Conservation (phyloP, 1,284 basidiomycete species). For the Ustilago crameri region DNA sequence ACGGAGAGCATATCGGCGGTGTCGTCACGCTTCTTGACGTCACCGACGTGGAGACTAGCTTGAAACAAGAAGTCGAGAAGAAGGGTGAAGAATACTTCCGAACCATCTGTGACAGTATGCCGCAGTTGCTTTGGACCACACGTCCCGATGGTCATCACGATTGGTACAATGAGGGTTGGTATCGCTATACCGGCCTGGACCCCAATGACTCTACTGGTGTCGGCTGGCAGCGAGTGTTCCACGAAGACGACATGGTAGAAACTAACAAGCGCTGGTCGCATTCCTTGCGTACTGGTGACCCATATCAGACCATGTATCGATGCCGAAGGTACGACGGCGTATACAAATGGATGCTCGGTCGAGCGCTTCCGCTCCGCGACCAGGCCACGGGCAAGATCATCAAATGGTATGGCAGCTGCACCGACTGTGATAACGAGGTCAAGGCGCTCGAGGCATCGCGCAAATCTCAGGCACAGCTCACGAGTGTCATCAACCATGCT, state of each 20-base stretch:
- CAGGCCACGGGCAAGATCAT: conserved; percentile 55
- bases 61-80: conserved; percentile 43
- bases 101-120: conserved; percentile 61
- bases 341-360: conserved; percentile 66
- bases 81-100: conserved; percentile 60
- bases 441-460: conserved; percentile 60
- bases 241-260: conserved; percentile 67
- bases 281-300: conserved; percentile 67
- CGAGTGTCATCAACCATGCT: conserved; percentile 64
- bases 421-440: conserved; percentile 63
- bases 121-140: conserved; percentile 68
- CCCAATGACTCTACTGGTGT: conserved; percentile 56
- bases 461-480: conserved; percentile 58
- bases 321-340: conserved; percentile 59
- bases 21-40: conserved; percentile 55
- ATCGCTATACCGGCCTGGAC: conserved; percentile 66
- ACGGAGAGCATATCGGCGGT: conserved; percentile 61
- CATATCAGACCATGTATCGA: conserved; percentile 67
- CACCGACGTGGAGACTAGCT: conserved; percentile 34
- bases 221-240: conserved; percentile 67
- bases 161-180: conserved; percentile 63
- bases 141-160: conserved; percentile 63
- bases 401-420: conserved; percentile 68
- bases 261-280: conserved; percentile 62
- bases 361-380: conserved; percentile 63